Base-by-base conservation (phyloP, 2,329 filamentous ascomycete species). In the Hymenoscyphus infarciens region DNA sequence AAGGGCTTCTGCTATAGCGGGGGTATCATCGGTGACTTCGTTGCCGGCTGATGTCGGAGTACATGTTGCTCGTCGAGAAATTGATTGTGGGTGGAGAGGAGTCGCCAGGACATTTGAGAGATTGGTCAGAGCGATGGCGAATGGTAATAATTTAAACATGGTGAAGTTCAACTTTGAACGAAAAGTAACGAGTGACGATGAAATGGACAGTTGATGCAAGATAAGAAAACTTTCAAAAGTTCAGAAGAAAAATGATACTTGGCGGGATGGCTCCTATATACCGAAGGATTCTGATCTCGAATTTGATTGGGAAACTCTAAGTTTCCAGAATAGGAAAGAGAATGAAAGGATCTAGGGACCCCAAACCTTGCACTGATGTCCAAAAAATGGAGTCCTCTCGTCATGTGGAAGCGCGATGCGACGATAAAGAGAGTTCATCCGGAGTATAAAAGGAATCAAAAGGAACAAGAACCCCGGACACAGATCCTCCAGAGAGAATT, bases 1-100 rank as follows among this genome's bases (percentile, higher is more conserved):
- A 16, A 82, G 75, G 0, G 80, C 78, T 1, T 75, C 71, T 39
- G 70, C 66, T 54, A 82, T 81, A 1, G 77, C 77, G 1, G 79
- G 79, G 0, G 75, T 73, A 63, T 81, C 79, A 57, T 81, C 78
- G 0, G 67, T 72, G 1, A 71, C 73, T 22, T 65, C 16, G 39
- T 63, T 35, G 22, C 61, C 66, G 27, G 60, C 64, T 16, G 66
- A 65, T 8, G 62, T 60, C 25, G 68, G 66, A 31, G 69, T 71
- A 31, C 69, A 71, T 52, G 61, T 61, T 35, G 68, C 68, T 54
- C 69, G 64, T 49, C 63, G 42, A 35, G 33, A 35, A 15, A 35
- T 11, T 11, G 31, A 11, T 6, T 19, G 42, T 45, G 16, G 8
- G 7, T 22, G 39, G 3, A 22, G 42, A n/a, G 56, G 56, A 31